Conservation (phyloP, 768 basidiomycete species). For the Panellus pusillus region DNA sequence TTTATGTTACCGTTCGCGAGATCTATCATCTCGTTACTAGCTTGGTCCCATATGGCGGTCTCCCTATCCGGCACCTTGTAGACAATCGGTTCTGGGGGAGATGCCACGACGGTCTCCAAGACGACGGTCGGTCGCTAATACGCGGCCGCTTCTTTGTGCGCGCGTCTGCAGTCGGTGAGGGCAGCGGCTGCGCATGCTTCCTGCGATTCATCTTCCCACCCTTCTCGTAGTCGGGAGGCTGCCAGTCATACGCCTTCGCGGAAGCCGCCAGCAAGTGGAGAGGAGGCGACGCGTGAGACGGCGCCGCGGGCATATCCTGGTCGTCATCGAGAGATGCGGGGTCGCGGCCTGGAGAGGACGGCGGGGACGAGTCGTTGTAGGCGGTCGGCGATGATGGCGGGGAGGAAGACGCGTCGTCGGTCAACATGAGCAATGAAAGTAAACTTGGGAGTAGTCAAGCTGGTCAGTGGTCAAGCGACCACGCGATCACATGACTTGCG, state of each 20-base stretch:
- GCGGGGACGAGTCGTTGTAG: slow-evolving; percentile 46
- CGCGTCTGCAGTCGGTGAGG: slow-evolving; percentile 23
- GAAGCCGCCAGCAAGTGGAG: slow-evolving; percentile 62
- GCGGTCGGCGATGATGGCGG: slow-evolving; percentile 35
- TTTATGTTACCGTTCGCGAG: slow-evolving; percentile 49
- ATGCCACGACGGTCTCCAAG: slow-evolving; percentile 21
- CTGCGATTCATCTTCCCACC: slow-evolving; percentile 28
- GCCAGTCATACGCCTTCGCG: slow-evolving; percentile 40
- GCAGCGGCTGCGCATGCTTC: slow-evolving; percentile 20
- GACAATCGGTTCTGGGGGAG: slow-evolving; percentile 15
- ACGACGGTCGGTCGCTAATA: slow-evolving; percentile 10
- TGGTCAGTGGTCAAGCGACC: no score
- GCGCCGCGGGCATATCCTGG: background rate
- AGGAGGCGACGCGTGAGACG: slow-evolving; percentile 27
- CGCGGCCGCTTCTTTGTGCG: slow-evolving; percentile 21
- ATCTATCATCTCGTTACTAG: slow-evolving; percentile 44
- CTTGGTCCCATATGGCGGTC: slow-evolving; percentile 48
- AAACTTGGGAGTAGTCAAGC: no score
- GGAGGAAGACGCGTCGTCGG: slow-evolving; percentile 8
- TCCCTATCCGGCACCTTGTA: slow-evolving; percentile 30
- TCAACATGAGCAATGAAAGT: background rate
- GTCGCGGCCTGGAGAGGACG: slow-evolving; percentile 46
- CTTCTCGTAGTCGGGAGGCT: slow-evolving; percentile 47
- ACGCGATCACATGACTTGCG: no score
- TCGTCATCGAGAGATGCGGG: slow-evolving; percentile 26